Evolutionary conservation across 163 green algal species (phyloP).

Genomic region (Trebouxiophyceae sp.): DNA sequence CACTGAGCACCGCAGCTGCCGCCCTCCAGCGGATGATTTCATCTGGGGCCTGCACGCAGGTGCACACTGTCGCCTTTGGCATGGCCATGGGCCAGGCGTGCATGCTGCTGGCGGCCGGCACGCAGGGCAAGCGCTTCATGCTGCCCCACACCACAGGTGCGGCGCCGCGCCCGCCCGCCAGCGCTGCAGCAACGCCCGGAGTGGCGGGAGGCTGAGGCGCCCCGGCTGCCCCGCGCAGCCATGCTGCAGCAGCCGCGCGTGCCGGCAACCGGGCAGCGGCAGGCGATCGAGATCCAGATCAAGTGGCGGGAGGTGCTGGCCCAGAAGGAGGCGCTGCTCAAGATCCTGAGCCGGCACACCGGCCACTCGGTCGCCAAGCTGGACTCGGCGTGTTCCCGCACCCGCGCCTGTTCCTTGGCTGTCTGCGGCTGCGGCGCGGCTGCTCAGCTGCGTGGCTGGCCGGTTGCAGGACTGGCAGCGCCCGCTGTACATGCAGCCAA

Average conservation of each 20-base stretch:
- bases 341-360: slow-evolving; percentile 76
- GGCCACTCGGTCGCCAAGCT: slow-evolving; percentile 87
- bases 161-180: too few relatives aligned
- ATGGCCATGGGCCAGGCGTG: slow-evolving; percentile 77
- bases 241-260: slow-evolving; percentile 96
- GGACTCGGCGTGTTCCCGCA: slow-evolving; percentile 62
- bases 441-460: neutral
- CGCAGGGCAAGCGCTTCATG: slow-evolving; percentile 82
- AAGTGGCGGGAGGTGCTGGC: slow-evolving; percentile 91
- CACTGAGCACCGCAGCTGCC: too few relatives aligned
- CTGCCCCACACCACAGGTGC: slow-evolving; percentile 70
- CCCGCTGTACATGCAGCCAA: slow-evolving; percentile 69
- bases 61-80: slow-evolving; percentile 80
- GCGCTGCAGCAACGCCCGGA: too few relatives aligned
- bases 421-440: neutral
- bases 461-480: slow-evolving; percentile 80
- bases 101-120: slow-evolving; percentile 78
- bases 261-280: slow-evolving; percentile 82
- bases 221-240: too few relatives aligned
- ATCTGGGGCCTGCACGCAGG: slow-evolving; percentile 24
- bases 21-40: too few relatives aligned
- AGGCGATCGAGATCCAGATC: slow-evolving; percentile 93
- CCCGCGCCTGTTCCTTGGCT: too few relatives aligned
- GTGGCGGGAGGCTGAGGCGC: too few relatives aligned
- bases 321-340: slow-evolving; percentile 84